Evolutionary conservation across 768 basidiomycete genomes (phyloP).

Genomic region (Amanita phalloides): DNA sequence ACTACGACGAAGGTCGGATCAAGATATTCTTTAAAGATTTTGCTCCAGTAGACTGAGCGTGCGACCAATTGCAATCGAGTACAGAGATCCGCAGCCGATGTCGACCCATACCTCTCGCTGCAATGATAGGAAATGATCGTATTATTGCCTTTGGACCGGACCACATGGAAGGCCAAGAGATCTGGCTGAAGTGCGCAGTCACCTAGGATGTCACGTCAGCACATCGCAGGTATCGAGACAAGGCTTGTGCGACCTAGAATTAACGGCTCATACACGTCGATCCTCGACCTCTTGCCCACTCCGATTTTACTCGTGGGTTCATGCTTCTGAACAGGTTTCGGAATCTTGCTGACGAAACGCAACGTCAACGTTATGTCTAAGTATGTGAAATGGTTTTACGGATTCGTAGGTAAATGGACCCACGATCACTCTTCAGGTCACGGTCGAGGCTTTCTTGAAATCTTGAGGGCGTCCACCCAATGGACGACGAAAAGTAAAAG

Average conservation of each 20-base stretch:
- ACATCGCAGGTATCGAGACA: neutral
- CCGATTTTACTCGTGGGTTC: neutral
- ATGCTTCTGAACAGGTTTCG: neutral
- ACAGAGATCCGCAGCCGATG: constrained; percentile 30
- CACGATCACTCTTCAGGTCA: constrained; percentile 37
- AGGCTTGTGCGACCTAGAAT: neutral
- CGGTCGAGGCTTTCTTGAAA: constrained; percentile 38
- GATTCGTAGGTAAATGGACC: constrained; percentile 10
- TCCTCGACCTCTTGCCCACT: constrained; percentile 6
- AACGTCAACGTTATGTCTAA: constrained; percentile 48
- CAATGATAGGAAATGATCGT: constrained; percentile 40
- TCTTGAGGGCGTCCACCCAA: constrained; percentile 60
- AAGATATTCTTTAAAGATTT: constrained; percentile 24
- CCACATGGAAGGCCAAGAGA: constrained; percentile 35
- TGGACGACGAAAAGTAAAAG: constrained; percentile 55
- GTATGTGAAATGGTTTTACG: neutral
- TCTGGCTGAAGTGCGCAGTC: constrained; percentile 25
- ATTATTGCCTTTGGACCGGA: constrained; percentile 30
- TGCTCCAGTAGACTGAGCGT: constrained; percentile 38
- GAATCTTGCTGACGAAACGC: constrained; percentile 39
- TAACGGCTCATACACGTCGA: constrained; percentile 22
- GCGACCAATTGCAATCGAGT: constrained; percentile 38
- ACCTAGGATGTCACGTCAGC: constrained; percentile 11
- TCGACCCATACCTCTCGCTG: constrained; percentile 25
- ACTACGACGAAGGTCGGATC: constrained; percentile 50